Conservation (phyloP, 805 yeast genomes). For the Hanseniaspora clermontiae region DNA sequence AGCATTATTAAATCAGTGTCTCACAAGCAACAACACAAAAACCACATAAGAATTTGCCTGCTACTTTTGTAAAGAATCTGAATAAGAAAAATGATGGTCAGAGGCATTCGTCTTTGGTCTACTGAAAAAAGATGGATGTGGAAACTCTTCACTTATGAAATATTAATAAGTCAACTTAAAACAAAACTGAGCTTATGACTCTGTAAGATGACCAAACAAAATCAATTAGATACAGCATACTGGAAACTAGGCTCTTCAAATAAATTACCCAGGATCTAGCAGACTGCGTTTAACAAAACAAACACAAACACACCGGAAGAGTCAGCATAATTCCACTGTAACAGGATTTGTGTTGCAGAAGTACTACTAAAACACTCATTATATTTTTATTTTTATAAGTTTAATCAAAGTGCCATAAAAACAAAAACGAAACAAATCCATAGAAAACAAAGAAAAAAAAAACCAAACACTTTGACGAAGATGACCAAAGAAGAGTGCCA, state of each 20-base stretch:
- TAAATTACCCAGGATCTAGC: background rate
- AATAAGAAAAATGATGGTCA: background rate
- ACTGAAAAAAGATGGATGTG: background rate
- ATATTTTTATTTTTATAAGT: background rate
- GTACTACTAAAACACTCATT: background rate
- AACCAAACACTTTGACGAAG: background rate
- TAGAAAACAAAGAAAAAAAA: background rate
- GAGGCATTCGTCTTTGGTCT: background rate
- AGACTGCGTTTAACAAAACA: too few relatives aligned
- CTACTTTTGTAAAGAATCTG: background rate
- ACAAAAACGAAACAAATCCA: background rate
- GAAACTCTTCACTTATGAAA: background rate
- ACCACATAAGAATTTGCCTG: too few relatives aligned
- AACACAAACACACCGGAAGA: too few relatives aligned
- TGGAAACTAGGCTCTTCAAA: background rate
- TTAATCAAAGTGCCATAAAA: background rate
- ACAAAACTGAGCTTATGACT: background rate
- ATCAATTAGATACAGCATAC: too few relatives aligned
- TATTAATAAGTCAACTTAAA: background rate
- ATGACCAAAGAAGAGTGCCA: background rate
- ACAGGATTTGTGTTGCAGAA: background rate
- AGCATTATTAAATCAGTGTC: background rate
- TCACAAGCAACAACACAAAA: too few relatives aligned
- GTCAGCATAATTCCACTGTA: background rate
- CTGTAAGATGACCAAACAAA: too few relatives aligned